Base-by-base conservation (phyloP, 371 early-diverging fungal genomes). In the Homolaphlyctis polyrhiza region DNA sequence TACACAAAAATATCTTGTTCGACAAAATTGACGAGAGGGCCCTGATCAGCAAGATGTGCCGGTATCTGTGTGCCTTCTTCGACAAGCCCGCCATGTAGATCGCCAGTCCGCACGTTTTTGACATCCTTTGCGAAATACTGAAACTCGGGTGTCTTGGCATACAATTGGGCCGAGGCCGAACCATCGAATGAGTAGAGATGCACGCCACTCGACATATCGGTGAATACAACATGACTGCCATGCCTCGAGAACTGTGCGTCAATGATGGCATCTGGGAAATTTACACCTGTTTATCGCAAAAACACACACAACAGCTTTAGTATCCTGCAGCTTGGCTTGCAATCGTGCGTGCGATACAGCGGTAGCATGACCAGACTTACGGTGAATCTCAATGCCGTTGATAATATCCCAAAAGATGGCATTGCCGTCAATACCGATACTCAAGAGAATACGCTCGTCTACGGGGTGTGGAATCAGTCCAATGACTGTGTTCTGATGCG, bases 371-470 rank as follows among this genome's bases (percentile, higher is more conserved):
- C 23, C 45, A 45, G 23, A 51, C 52, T 11, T 51, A 6, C 52
- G 32, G 27, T 6, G 27, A 51, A 21, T 11, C n/a, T 11, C 14
- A 28, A 21, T 11, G 11, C 11, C 52, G 11, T 21, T 33, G 25
- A 0, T 59, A 21, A 87, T 79, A 62, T 94, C 87, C 95, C 95
- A 94, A 1, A 94, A 61, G 35, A 91, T 84, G 2, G 91, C 81
- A 5, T 81, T 77, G n/a, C 94, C 95, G 62, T 94, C 94, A 68
- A 92, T 89, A 0, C 90, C 89, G 1, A 90, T 94, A 11, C 91
- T 89, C 35, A 94, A 69, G 1, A 93, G 66, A 0, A 92, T 76
- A 21, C 79, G 73, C 1, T 82, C 73, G 58, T 90, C 89, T 0
- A 65, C 58, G 0, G 95, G 95, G 64, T 94, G 93, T 1, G 84